phyloP scores from a whole-genome alignment of 371 early-diverging fungal genomes.

The Haplosporangium sp. region DNA sequence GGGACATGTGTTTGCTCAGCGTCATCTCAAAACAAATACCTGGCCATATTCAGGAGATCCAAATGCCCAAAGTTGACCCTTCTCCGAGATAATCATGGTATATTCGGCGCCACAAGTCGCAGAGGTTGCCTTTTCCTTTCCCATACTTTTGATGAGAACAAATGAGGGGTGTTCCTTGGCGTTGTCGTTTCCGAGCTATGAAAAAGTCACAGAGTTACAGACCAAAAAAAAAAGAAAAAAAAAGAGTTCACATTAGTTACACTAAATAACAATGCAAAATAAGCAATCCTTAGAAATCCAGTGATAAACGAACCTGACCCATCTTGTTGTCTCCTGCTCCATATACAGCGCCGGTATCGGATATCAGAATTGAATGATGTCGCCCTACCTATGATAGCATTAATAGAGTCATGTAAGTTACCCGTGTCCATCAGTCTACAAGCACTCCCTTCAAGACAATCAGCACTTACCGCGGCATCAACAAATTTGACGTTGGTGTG shows the following conservation, averaged over 20 bases:
- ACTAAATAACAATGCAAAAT: background rate
- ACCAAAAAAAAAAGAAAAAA: no score
- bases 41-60: slow-evolving; percentile 63
- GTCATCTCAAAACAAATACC: slow-evolving; percentile 14
- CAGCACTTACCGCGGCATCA: slow-evolving; percentile 42
- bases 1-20: background rate
- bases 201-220: no score
- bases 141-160: slow-evolving; percentile 47
- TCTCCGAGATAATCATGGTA: slow-evolving; percentile 56
- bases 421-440: no score
- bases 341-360: slow-evolving; percentile 56
- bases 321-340: slow-evolving; percentile 60
- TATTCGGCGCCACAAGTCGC: slow-evolving; percentile 61
- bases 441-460: no score
- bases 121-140: slow-evolving; percentile 47
- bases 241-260: background rate
- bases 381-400: slow-evolving; percentile 40
- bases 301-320: slow-evolving; percentile 44
- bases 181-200: slow-evolving; percentile 48
- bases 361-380: slow-evolving; percentile 56
- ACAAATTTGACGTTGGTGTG: slow-evolving; percentile 49
- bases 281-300: background rate
- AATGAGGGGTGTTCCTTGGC: slow-evolving; percentile 55
- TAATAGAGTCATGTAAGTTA: background rate
- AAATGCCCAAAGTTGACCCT: slow-evolving; percentile 58